Conservation (phyloP, 2,329 filamentous ascomycete species). For the Mycocentrospora acerina region DNA sequence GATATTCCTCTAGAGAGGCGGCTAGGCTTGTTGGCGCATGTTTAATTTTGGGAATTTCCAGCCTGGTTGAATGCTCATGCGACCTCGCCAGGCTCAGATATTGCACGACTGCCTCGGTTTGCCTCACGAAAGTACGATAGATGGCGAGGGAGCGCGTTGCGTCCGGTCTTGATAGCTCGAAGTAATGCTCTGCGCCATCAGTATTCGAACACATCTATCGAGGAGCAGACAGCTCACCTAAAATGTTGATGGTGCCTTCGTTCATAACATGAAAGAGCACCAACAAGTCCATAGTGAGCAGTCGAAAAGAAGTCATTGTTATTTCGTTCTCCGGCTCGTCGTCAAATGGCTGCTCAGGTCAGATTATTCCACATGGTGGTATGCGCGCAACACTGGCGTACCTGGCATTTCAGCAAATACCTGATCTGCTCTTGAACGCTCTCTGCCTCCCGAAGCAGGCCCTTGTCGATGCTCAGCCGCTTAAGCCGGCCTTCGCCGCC, state of each 20-base stretch:
- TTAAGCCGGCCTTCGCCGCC: conserved; percentile 80
- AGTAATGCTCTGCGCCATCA: conserved; percentile 75
- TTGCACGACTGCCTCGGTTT: conserved; percentile 89
- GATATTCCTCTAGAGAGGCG: conserved; percentile 87
- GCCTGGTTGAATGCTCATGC: conserved; percentile 86
- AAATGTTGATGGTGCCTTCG: conserved; percentile 93
- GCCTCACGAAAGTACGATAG: conserved; percentile 87
- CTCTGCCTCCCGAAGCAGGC: conserved; percentile 87
- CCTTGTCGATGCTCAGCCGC: conserved; percentile 85
- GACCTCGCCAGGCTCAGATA: conserved; percentile 85
- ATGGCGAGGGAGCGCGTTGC: conserved; percentile 89
- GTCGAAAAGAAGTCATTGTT: conserved; percentile 86
- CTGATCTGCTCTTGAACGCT: conserved; percentile 84
- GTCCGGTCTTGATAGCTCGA: conserved; percentile 94
- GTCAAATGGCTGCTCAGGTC: conserved; percentile 67
- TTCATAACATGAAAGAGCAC: conserved; percentile 94
- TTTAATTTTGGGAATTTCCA: conserved; percentile 95
- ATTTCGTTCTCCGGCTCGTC: conserved; percentile 95
- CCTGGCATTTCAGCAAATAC: conserved; percentile 85
- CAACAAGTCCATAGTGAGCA: conserved; percentile 86
- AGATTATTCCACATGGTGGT: conserved; percentile 1
- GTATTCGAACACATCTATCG: conserved; percentile 1
- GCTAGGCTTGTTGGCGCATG: conserved; percentile 92
- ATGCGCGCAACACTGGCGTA: conserved; percentile 48
- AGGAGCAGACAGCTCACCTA: conserved; percentile 61